Base-by-base conservation (phyloP, 106 monocot genomes). In the Iris macrosiphon region DNA sequence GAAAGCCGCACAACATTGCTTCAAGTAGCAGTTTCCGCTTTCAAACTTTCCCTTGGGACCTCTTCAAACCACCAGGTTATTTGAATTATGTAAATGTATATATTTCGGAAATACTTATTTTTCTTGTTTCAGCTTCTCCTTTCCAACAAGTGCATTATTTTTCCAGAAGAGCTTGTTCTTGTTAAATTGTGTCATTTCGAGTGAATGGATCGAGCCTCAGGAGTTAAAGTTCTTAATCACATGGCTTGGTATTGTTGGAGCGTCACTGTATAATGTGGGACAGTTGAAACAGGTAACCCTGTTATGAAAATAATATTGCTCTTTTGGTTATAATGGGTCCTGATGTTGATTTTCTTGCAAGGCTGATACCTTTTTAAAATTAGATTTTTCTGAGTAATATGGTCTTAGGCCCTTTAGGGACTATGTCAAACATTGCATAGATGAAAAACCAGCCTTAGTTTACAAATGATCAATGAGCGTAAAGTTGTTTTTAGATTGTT, bases 191-290 rank as follows among this genome's bases (percentile, higher is more conserved):
- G 47, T 75, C 28, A 55, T 88, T 59, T 68, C 69, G 70, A 76
- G 73, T 56, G 54, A 65, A 37, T 83, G 79, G 88, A 68, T 83
- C 17, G 37, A 75, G 35, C 55, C 70, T 34, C 51, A 70, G 22
- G 88, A 88, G 60, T 63, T 88, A 18, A 83, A 78, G 48, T 83
- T 66, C 71, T 62, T 88, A 19, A 65, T 65, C 32, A 64, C 83
- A 40, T 43, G 72, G 26, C 50, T 88, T n/a, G 45, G 55, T 30
- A 88, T 71, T 55, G 67, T 71, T 26, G 88, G 83, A 9, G 73
- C 55, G 31, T 43, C 69, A 50, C 37, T 83, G 40, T 69, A 70
- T 57, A 68, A 88, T 63, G 51, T 12, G 20, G 69, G 75, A 16
- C 61, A 62, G n/a, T 31, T 72, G 42, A 58, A 75, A 49, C 54